phyloP scores from a whole-genome alignment of 352 stramenopile genomes.

The Hyaloperonospora brassicae region DNA sequence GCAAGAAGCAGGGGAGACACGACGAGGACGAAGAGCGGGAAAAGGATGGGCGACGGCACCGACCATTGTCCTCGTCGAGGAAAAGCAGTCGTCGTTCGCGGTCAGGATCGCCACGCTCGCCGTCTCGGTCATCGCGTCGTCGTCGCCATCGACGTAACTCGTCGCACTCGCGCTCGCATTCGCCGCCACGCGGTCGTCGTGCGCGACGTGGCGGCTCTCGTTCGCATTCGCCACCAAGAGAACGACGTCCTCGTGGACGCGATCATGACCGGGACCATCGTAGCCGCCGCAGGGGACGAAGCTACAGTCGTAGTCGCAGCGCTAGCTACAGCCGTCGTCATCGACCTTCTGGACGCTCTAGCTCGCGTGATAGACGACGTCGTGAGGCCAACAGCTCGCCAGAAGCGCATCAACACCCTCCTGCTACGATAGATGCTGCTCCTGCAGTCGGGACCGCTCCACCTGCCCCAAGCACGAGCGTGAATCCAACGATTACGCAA shows the following conservation, averaged over 20 bases:
- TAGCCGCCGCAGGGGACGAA: conserved; percentile 26
- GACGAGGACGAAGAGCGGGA: conserved; percentile 16
- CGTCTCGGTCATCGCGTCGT: conserved; percentile 43
- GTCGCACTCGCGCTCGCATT: conserved; percentile 48
- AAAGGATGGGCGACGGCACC: conserved; percentile 11
- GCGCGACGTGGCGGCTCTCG: conserved; percentile 35
- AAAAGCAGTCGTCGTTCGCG: conserved; percentile 51
- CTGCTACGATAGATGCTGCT: conserved; percentile 10
- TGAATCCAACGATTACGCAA: conserved; percentile 80
- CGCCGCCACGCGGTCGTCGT: conserved; percentile 32
- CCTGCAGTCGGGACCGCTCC: conserved; percentile 9
- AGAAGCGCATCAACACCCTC: conserved; percentile 33
- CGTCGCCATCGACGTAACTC: conserved; percentile 33
- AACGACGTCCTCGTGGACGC: conserved; percentile 21
- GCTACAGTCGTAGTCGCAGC: conserved; percentile 37
- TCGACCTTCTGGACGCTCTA: conserved; percentile 40
- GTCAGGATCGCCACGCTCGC: conserved; percentile 43
- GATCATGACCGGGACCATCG: conserved; percentile 30
- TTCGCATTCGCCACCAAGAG: conserved; percentile 27
- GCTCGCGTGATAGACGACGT: conserved; percentile 39
- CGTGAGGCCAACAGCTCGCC: conserved; percentile 50
- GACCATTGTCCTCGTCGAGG: conserved; percentile 9
- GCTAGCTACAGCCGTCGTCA: conserved; percentile 44
- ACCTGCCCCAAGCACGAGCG: conserved; percentile 14
- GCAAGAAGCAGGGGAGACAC: conserved; percentile 7